Conservation (phyloP, 2,329 filamentous ascomycete species). For the Aspergillus sp. region DNA sequence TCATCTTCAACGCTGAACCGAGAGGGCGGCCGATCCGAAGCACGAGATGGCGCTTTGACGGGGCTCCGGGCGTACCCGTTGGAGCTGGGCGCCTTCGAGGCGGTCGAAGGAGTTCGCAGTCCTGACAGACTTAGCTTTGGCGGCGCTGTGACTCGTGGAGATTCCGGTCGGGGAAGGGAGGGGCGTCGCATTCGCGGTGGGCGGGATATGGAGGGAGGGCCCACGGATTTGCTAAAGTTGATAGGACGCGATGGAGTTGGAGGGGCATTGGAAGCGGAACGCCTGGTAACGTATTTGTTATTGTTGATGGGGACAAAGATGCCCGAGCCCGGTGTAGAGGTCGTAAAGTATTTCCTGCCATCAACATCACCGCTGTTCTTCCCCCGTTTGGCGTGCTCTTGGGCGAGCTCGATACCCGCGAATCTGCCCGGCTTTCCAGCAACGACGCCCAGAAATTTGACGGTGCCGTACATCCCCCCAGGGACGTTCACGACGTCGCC, state of each 20-base stretch:
- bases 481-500: slow-evolving; percentile 91
- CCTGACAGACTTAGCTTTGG: slow-evolving; percentile 59
- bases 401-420: slow-evolving; percentile 85
- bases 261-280: slow-evolving; percentile 51
- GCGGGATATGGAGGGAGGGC: slow-evolving; percentile 67
- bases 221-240: slow-evolving; percentile 88
- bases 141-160: slow-evolving; percentile 68
- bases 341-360: slow-evolving; percentile 80
- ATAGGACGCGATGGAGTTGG: slow-evolving; percentile 69
- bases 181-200: slow-evolving; percentile 69
- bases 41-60: slow-evolving; percentile 42
- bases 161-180: slow-evolving; percentile 86
- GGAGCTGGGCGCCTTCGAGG: slow-evolving; percentile 33
- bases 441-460: slow-evolving; percentile 87
- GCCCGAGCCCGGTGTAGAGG: slow-evolving; percentile 76
- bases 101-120: slow-evolving; percentile 60
- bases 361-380: slow-evolving; percentile 98
- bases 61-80: slow-evolving; percentile 54
- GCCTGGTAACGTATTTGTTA: slow-evolving; percentile 66
- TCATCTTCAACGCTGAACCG: slow-evolving; percentile 46
- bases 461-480: slow-evolving; percentile 85
- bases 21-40: slow-evolving; percentile 45
- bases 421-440: slow-evolving; percentile 89
- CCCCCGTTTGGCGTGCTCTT: slow-evolving; percentile 78
- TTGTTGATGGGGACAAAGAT: slow-evolving; percentile 92